Evolutionary conservation across 148 eudicot species (phyloP).

Genomic region (Rhododendron vialii): DNA sequence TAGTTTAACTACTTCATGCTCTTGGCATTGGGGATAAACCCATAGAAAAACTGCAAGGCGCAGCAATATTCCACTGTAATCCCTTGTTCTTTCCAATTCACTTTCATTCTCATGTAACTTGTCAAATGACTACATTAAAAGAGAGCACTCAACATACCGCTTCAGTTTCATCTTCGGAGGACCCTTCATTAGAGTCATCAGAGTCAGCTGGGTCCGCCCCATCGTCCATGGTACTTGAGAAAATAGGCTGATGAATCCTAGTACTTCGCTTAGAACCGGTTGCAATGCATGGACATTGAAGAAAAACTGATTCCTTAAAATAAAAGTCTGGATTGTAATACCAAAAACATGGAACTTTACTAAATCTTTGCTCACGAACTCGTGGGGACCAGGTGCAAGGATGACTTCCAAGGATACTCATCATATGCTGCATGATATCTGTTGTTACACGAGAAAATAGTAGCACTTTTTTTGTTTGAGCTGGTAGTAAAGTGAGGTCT

Average conservation of each 20-base stretch:
- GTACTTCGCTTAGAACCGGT: constrained; percentile 7
- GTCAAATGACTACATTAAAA: neutral
- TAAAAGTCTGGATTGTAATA: constrained; percentile 14
- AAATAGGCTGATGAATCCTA: constrained; percentile 23
- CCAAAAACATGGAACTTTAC: constrained; percentile 19
- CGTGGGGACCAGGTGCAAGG: constrained; percentile 19
- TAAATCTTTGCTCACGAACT: constrained; percentile 3
- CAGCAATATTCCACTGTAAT: neutral
- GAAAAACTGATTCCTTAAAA: constrained; percentile 11
- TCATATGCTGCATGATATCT: constrained; percentile 13
- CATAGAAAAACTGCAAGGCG: neutral
- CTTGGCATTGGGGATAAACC: neutral
- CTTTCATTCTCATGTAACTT: neutral
- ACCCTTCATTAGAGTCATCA: constrained; percentile 18
- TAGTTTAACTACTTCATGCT: neutral
- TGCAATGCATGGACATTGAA: constrained; percentile 14
- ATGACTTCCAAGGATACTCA: constrained; percentile 17
- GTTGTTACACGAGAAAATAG: neutral
- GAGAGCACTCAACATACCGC: constrained; percentile 16
- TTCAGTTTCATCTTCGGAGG: constrained; percentile 25
- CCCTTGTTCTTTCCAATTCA: neutral
- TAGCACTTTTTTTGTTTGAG: neutral
- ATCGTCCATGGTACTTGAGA: constrained; percentile 26
- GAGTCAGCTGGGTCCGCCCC: constrained; percentile 27
- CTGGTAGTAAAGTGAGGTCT: neutral